Evolutionary conservation across 129 eudicot species (phyloP).

Genomic region (Helianthus annuus): HanXRQr2.0-SUNRISE NC_035436.2:117701803-117702302

Average conservation of each 20-base stretch:
- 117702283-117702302: conserved; percentile 96
- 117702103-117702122: neutral
- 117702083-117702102: neutral
- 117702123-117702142: conserved; percentile 20
- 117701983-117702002: conserved; percentile 77
- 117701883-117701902: too few relatives aligned
- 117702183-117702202: conserved; percentile 75
- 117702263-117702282: conserved; percentile 10
- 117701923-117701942: too few relatives aligned
- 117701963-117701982: conserved; percentile 85
- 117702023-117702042: conserved; percentile 88
- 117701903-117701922: too few relatives aligned
- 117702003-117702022: conserved; percentile 66
- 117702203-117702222: conserved; percentile 45
- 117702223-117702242: conserved; percentile 12
- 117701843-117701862: too few relatives aligned
- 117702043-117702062: conserved; percentile 95
- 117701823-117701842: too few relatives aligned
- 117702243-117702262: neutral
- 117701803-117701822: too few relatives aligned
- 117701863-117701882: too few relatives aligned
- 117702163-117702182: conserved; percentile 75
- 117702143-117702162: conserved; percentile 84
- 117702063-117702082: conserved; percentile 76
- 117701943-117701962: conserved; percentile 98